Percentiles rank a stretch among this genome's conserved stretches.
Conservation (phyloP, 1,284 basidiomycete genomes). For the Rhodotorula sp. region DNA sequence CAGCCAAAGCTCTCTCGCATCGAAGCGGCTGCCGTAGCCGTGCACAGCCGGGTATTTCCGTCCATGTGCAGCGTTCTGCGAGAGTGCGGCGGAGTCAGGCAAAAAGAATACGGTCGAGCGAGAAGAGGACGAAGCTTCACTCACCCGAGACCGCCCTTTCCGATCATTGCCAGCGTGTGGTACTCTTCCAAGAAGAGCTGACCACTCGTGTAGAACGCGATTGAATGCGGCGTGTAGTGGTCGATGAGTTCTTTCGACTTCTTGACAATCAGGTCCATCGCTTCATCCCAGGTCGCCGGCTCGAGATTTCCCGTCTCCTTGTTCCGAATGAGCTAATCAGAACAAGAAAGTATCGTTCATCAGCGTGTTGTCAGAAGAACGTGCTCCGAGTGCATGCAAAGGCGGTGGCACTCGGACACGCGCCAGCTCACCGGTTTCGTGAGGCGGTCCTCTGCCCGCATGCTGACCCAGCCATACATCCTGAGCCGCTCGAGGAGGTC, state of each 20-base stretch:
- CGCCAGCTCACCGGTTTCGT: slow-evolving; percentile 5
- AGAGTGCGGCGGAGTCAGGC: too few relatives aligned
- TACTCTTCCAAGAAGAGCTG: slow-evolving; percentile 21
- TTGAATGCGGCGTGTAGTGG: slow-evolving; percentile 19
- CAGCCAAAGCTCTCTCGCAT: slow-evolving; percentile 20
- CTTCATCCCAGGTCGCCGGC: slow-evolving; percentile 17
- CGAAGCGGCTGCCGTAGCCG: slow-evolving; percentile 9
- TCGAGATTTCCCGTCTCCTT: slow-evolving; percentile 15
- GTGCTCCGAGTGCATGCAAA: too few relatives aligned
- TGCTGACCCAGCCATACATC: slow-evolving; percentile 16
- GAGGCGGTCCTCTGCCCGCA: slow-evolving; percentile 13
- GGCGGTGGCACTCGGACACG: too few relatives aligned
- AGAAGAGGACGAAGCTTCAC: neutral
- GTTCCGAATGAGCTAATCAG: slow-evolving; percentile 1
- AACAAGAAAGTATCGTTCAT: neutral
- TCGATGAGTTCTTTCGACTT: slow-evolving; percentile 16
- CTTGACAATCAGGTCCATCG: slow-evolving; percentile 9
- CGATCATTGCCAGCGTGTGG: slow-evolving; percentile 18
- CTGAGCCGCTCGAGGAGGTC: neutral
- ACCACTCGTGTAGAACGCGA: slow-evolving; percentile 16
- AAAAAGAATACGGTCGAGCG: neutral
- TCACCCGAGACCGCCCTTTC: slow-evolving; percentile 11
- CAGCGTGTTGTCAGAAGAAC: neutral
- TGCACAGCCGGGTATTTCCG: slow-evolving; percentile 22
- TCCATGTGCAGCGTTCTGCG: slow-evolving; percentile 17